Percentiles rank a stretch among this genome's conserved stretches.
Evolutionary conservation across 2,329 filamentous ascomycete genomes (phyloP).

Genomic region (Colletotrichum filicis): DNA sequence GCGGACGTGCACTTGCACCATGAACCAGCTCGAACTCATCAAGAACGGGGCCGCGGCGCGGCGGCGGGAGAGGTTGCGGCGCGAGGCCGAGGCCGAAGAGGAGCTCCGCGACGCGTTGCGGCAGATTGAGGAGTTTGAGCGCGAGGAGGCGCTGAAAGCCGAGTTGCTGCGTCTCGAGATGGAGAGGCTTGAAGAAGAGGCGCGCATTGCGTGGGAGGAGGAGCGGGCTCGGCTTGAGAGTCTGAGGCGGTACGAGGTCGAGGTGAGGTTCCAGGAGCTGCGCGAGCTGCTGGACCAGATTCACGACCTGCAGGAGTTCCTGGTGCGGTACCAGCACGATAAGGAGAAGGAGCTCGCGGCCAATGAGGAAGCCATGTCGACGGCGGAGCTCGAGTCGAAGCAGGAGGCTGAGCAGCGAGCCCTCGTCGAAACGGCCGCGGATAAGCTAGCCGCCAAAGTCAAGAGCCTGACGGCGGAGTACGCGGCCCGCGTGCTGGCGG

Average conservation of each 20-base stretch:
- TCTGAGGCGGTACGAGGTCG: constrained; percentile 51
- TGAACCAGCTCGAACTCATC: constrained; percentile 54
- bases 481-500: constrained; percentile 50
- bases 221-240: constrained; percentile 53
- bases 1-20: constrained; percentile 76
- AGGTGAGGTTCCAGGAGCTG: constrained; percentile 51
- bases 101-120: constrained; percentile 49
- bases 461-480: constrained; percentile 52
- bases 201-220: constrained; percentile 50
- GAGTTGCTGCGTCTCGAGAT: constrained; percentile 52
- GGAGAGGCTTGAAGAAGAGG: constrained; percentile 46
- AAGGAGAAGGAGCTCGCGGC: constrained; percentile 44
- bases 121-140: constrained; percentile 60
- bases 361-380: constrained; percentile 37
- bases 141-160: constrained; percentile 54
- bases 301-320: constrained; percentile 53
- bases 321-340: constrained; percentile 51
- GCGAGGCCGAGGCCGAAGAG: constrained; percentile 47
- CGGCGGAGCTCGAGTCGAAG: constrained; percentile 45
- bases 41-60: constrained; percentile 51
- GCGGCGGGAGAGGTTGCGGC: constrained; percentile 45
- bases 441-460: constrained; percentile 48
- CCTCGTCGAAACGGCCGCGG: constrained; percentile 39
- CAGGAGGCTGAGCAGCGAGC: constrained; percentile 47
- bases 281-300: constrained; percentile 49